These are phyloP conservation scores for Shiraia bambusicola DNA, from an alignment of 2,329 filamentous ascomycete species.

Conservation along the genomic window DNA sequence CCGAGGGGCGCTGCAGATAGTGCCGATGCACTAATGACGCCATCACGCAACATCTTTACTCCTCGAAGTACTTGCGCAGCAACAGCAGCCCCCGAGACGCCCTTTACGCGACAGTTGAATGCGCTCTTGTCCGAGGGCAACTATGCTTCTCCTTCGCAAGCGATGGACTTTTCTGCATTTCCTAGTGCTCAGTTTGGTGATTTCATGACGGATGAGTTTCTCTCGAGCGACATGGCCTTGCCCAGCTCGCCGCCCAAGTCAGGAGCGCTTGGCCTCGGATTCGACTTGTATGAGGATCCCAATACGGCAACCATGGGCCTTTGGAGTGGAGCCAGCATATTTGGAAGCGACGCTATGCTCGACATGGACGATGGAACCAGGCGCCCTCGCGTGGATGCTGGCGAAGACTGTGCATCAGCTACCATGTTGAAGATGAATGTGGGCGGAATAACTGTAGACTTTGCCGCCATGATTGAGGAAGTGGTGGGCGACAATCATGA, in stretches of 20 bases:
- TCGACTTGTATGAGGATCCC: conserved; percentile 43
- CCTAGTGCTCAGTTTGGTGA: conserved; percentile 32
- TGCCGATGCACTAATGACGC: conserved; percentile 12
- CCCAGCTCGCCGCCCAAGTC: conserved; percentile 38
- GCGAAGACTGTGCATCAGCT: conserved; percentile 12
- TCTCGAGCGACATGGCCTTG: conserved; percentile 41
- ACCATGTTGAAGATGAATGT: conserved; percentile 29
- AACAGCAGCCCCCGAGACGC: conserved; percentile 49
- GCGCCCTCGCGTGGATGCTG: conserved; percentile 5
- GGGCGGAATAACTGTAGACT: conserved; percentile 35
- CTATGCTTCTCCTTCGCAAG: conserved; percentile 34
- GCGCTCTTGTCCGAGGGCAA: conserved; percentile 55
- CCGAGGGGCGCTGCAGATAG: conserved; percentile 30
- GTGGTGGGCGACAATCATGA: conserved; percentile 27
- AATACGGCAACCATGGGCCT: conserved; percentile 36
- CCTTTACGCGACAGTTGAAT: conserved; percentile 64
- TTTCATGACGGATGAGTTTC: conserved; percentile 34
- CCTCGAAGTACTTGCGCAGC: conserved; percentile 39
- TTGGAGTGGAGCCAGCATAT: conserved; percentile 39
- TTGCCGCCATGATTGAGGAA: conserved; percentile 42
- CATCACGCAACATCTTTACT: conserved; percentile 43
- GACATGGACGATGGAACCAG: conserved; percentile 16
- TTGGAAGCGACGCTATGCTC: conserved; percentile 33
- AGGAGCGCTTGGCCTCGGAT: conserved; percentile 26
- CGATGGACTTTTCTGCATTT: conserved; percentile 40